phyloP scores from a whole-genome alignment of 768 basidiomycete species.

The Agrocybe chaxingu region DNA sequence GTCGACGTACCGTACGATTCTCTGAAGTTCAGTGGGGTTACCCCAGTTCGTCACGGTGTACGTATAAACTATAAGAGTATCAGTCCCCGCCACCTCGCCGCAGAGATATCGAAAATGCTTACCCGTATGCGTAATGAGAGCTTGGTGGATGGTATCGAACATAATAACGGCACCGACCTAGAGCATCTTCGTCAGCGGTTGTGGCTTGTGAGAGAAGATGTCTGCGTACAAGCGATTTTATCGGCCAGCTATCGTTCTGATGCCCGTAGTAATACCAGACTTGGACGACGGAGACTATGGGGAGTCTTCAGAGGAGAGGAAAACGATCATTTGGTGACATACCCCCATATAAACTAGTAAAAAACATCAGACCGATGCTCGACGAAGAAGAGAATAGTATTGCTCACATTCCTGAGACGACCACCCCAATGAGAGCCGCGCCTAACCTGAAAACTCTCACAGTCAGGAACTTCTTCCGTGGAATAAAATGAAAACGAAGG shows the following conservation, averaged over 20 bases:
- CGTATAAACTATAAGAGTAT: constrained; percentile 15
- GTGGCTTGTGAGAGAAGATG: not conserved
- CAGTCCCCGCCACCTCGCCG: not conserved
- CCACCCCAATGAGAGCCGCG: constrained; percentile 46
- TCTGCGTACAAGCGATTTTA: constrained; percentile 38
- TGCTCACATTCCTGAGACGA: constrained; percentile 46
- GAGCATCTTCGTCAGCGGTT: not conserved
- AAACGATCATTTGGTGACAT: constrained; percentile 4
- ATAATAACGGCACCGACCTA: constrained; percentile 49
- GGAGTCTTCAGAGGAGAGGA: not conserved
- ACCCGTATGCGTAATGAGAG: constrained; percentile 50
- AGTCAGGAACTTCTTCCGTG: not conserved
- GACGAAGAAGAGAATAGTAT: not conserved
- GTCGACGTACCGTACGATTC: constrained; percentile 18
- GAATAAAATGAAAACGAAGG: not conserved
- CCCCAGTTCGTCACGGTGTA: constrained; percentile 22
- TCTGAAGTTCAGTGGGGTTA: constrained; percentile 10
- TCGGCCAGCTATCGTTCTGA: constrained; percentile 46
- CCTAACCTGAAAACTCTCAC: constrained; percentile 26
- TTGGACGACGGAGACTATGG: constrained; percentile 51
- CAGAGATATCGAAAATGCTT: constrained; percentile 6
- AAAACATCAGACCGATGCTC: not conserved
- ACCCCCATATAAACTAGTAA: constrained; percentile 50
- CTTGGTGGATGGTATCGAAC: constrained; percentile 53
- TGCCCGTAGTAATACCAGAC: constrained; percentile 53